Evolutionary conservation across 768 basidiomycete species (phyloP), one percentile per base, ranked within the genome.

Genomic region (Auriculariales sp.): DNA sequence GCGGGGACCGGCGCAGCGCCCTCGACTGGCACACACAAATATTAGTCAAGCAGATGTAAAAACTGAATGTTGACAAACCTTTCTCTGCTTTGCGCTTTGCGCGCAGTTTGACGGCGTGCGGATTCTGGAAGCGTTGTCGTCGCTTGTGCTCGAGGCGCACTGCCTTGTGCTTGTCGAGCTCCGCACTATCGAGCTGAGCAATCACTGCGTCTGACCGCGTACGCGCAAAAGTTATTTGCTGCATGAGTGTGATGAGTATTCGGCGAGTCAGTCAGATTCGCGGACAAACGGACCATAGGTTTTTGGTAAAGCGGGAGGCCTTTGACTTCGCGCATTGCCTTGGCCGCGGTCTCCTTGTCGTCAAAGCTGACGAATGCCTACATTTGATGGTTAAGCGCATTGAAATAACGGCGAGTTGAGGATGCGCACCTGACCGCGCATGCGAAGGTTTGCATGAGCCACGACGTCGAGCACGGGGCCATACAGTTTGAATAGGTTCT

Each of bases 351-450:
- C 51, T 97, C 90, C 48, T 79, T 71, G 29, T 79, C 79, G 50
- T 74, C 73, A 64, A 99, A 95, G 31, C 88, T 90, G 31, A 99
- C 89, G 61, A 99, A 99, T 3, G 95, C 95, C n/a, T n/a, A n/a
- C n/a, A n/a, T n/a, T n/a, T n/a, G n/a, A n/a, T n/a, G n/a, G n/a
- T n/a, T n/a, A n/a, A n/a, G n/a, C n/a, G n/a, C n/a, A n/a, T n/a
- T n/a, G n/a, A n/a, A n/a, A n/a, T n/a, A n/a, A n/a, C n/a, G n/a
- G n/a, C n/a, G n/a, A n/a, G n/a, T n/a, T n/a, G n/a, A n/a, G n/a
- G n/a, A n/a, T n/a, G n/a, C n/a, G n/a, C n/a, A n/a, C n/a, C 67
- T 99, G 95, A 14, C 95, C 95, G 32, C 95, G 76, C 95, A 99
- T 99, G 32, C 95, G 81, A 53, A 99, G 67, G 70, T 95, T 98